Evolutionary conservation across 768 basidiomycete genomes (phyloP).

Genomic region (Boletus subcaerulescens): DNA sequence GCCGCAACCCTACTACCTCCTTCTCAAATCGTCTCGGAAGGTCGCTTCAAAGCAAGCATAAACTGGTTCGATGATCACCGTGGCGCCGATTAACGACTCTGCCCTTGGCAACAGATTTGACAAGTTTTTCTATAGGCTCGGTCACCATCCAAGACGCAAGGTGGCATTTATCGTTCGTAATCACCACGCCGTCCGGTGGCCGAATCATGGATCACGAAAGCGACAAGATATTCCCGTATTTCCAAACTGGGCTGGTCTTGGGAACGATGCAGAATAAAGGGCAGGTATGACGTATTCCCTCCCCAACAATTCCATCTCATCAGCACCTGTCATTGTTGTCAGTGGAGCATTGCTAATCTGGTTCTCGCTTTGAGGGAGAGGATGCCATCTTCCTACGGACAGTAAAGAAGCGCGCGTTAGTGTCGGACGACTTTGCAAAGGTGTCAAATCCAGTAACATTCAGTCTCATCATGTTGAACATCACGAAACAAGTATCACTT

Average conservation of each 20-base stretch:
- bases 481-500: neutral
- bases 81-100: no score
- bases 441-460: neutral
- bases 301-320: neutral
- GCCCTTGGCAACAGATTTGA: neutral
- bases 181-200: neutral
- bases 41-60: neutral
- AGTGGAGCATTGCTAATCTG: neutral
- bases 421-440: neutral
- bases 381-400: no score
- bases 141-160: neutral
- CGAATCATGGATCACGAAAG: neutral
- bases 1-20: no score
- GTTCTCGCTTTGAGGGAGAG: neutral
- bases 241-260: neutral
- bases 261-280: neutral
- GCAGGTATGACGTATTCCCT: neutral
- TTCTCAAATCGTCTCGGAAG: neutral
- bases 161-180: constrained; percentile 4
- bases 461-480: neutral
- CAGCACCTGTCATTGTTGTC: neutral
- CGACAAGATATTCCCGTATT: neutral
- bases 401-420: no score
- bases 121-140: neutral
- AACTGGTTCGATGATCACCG: no score